phyloP scores from a whole-genome alignment of 2,329 filamentous ascomycete species.

The Ascochyta rabiei region DNA sequence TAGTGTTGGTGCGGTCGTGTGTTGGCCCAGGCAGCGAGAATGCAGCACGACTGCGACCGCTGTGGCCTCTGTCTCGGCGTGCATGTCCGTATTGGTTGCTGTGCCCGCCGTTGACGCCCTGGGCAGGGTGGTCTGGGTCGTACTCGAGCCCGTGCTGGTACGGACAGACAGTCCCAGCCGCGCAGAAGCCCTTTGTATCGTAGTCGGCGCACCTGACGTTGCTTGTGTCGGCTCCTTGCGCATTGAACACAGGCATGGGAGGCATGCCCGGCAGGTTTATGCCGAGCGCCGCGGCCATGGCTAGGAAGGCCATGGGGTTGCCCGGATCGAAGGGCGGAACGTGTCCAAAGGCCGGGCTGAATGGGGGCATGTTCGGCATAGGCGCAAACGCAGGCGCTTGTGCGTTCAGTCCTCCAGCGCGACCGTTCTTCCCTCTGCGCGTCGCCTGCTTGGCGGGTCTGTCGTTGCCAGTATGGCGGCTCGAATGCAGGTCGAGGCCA shows the following conservation, averaged over 20 bases:
- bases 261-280: constrained; percentile 52
- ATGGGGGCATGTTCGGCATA: constrained; percentile 22
- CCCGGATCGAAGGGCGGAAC: constrained; percentile 63
- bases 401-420: constrained; percentile 7
- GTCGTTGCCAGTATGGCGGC: constrained; percentile 36
- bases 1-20: constrained; percentile 66
- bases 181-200: constrained; percentile 74
- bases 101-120: constrained; percentile 22
- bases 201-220: constrained; percentile 70
- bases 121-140: constrained; percentile 60
- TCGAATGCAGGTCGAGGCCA: constrained; percentile 49
- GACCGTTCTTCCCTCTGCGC: constrained; percentile 51
- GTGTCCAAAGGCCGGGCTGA: constrained; percentile 6
- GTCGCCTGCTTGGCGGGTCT: constrained; percentile 64
- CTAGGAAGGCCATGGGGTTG: constrained; percentile 67
- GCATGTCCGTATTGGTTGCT: constrained; percentile 4
- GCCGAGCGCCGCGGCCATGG: constrained; percentile 60
- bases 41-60: constrained; percentile 50
- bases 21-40: constrained; percentile 71
- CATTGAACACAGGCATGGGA: constrained; percentile 35
- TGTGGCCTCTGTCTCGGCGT: not conserved
- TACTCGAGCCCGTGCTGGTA: constrained; percentile 72
- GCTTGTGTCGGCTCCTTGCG: constrained; percentile 40
- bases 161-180: constrained; percentile 68
- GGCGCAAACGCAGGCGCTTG: constrained; percentile 17